Percentiles rank a stretch among this genome's conserved stretches.
phyloP scores from a whole-genome alignment of 1,284 basidiomycete species.

The Sanghuangporus baumii region DNA sequence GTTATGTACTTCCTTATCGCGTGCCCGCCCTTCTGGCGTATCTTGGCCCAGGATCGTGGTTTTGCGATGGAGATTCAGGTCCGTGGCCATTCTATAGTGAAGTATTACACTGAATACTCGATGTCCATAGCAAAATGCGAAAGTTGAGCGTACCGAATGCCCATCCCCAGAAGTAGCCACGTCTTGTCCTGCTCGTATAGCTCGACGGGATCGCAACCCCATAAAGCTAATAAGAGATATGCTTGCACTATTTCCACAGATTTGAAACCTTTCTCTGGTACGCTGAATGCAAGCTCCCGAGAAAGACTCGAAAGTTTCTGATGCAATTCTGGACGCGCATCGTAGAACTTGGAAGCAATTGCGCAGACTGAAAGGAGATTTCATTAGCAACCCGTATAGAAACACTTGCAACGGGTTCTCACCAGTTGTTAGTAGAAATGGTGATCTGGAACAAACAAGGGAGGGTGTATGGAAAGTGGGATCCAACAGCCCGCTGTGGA shows the following conservation, averaged over 20 bases:
- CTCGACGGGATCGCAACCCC: slow-evolving; percentile 89
- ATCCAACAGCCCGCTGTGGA: slow-evolving; percentile 73
- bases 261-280: slow-evolving; percentile 85
- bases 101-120: not conserved
- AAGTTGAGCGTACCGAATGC: slow-evolving; percentile 53
- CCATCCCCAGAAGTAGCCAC: slow-evolving; percentile 87
- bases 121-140: slow-evolving; percentile 11
- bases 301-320: slow-evolving; percentile 76
- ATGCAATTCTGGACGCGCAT: slow-evolving; percentile 79
- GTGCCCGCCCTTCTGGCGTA: slow-evolving; percentile 66
- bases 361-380: slow-evolving; percentile 68
- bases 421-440: slow-evolving; percentile 91
- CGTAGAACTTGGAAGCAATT: slow-evolving; percentile 89
- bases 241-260: slow-evolving; percentile 94
- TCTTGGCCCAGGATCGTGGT: slow-evolving; percentile 64
- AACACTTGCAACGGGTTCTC: slow-evolving; percentile 40
- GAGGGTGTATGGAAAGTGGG: slow-evolving; percentile 87
- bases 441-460: slow-evolving; percentile 86
- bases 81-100: slow-evolving; percentile 81
- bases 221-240: slow-evolving; percentile 76
- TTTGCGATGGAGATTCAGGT: slow-evolving; percentile 93
- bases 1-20: slow-evolving; percentile 84
- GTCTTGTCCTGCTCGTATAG: slow-evolving; percentile 96
- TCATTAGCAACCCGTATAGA: not conserved
- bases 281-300: slow-evolving; percentile 88